Evolutionary conservation across 2,329 filamentous ascomycete species (phyloP).

Genomic region (Phialophora chinensis): DNA sequence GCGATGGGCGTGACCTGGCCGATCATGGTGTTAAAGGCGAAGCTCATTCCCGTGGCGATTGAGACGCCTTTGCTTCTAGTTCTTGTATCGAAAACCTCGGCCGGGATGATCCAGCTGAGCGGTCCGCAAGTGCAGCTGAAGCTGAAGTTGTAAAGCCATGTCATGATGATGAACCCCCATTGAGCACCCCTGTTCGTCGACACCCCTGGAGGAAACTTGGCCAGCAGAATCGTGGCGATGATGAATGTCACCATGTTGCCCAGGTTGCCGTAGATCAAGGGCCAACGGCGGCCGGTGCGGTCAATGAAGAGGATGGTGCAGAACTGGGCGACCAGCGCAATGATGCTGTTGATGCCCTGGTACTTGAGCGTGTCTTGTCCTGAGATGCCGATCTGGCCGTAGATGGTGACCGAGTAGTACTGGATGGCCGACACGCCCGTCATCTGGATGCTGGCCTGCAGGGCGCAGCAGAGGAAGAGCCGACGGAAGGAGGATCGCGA

Average conservation of each 20-base stretch:
- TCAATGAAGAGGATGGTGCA: slow-evolving; percentile 71
- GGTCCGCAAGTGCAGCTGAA: slow-evolving; percentile 75
- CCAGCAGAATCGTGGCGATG: slow-evolving; percentile 64
- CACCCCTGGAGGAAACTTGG: slow-evolving; percentile 65
- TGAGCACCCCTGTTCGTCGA: slow-evolving; percentile 61
- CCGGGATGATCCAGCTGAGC: slow-evolving; percentile 62
- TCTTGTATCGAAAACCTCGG: slow-evolving; percentile 78
- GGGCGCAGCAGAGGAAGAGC: slow-evolving; percentile 70
- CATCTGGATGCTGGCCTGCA: slow-evolving; percentile 77
- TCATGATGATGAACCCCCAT: slow-evolving; percentile 77
- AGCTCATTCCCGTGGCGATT: slow-evolving; percentile 73
- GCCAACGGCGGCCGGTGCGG: slow-evolving; percentile 71
- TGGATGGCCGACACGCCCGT: slow-evolving; percentile 77
- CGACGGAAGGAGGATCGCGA: slow-evolving; percentile 72
- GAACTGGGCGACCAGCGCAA: slow-evolving; percentile 72
- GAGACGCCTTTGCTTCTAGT: slow-evolving; percentile 77
- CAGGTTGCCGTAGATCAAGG: slow-evolving; percentile 74
- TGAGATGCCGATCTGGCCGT: slow-evolving; percentile 70
- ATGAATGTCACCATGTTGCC: slow-evolving; percentile 75
- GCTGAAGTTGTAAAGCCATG: slow-evolving; percentile 81
- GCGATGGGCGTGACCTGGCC: slow-evolving; percentile 69
- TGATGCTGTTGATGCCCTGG: slow-evolving; percentile 75
- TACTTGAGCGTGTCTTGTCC: slow-evolving; percentile 72
- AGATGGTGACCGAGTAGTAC: slow-evolving; percentile 73
- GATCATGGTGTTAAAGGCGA: slow-evolving; percentile 79